Conservation (phyloP, 768 basidiomycete genomes). For the Mycena metata region DNA sequence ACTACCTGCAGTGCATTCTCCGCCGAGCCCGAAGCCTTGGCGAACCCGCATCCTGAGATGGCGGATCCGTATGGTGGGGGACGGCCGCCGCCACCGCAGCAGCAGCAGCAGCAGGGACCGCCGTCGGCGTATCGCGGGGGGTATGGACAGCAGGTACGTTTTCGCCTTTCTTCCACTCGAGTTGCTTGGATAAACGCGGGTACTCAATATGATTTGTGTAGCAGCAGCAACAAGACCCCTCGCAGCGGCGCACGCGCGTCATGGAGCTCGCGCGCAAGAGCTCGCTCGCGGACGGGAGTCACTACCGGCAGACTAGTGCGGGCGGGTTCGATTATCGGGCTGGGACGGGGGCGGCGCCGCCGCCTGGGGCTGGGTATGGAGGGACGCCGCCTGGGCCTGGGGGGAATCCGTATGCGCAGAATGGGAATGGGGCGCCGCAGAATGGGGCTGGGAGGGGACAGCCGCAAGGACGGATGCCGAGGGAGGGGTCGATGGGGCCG, state of each 20-base stretch:
- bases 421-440: background rate
- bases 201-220: too few species aligned
- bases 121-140: constrained; percentile 37
- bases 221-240: constrained; percentile 13
- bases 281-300: constrained; percentile 27
- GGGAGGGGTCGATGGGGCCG: constrained; percentile 32
- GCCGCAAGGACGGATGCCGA: constrained; percentile 43
- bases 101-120: constrained; percentile 26
- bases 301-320: constrained; percentile 24
- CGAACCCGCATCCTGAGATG: constrained; percentile 33
- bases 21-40: constrained; percentile 12
- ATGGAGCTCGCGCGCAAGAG: constrained; percentile 41
- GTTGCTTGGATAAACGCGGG: too few species aligned
- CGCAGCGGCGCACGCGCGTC: constrained; percentile 30
- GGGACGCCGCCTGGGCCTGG: background rate
- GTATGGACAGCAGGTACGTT: background rate
- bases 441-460: constrained; percentile 19
- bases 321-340: constrained; percentile 34
- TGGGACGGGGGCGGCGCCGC: constrained; percentile 6
- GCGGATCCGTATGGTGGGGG: constrained; percentile 32
- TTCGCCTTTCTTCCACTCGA: background rate
- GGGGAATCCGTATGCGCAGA: too few species aligned
- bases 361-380: background rate
- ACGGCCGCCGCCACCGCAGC: constrained; percentile 20
- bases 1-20: constrained; percentile 6